phyloP scores from a whole-genome alignment of 75 land plant genomes.

The Chamaecyparis obtusa region DNA sequence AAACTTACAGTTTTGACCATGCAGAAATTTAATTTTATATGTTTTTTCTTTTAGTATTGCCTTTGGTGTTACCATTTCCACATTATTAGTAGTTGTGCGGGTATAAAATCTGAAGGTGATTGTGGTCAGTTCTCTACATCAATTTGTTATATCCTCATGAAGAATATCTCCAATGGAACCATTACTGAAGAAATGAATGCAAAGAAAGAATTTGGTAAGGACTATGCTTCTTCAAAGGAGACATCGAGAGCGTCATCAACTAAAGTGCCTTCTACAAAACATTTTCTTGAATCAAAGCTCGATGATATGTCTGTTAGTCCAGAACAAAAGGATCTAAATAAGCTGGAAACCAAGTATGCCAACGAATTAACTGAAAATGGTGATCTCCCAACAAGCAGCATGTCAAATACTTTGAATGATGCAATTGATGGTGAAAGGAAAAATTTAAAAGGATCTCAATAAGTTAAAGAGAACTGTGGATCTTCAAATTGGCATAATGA shows the following conservation, averaged over 20 bases:
- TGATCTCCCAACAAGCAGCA: not conserved
- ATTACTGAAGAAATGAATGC: not conserved
- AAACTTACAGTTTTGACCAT: no score
- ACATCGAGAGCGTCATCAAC: not conserved
- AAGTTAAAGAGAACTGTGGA: not conserved
- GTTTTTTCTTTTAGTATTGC: not conserved
- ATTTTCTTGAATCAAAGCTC: not conserved
- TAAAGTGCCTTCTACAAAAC: not conserved
- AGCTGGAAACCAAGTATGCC: not conserved
- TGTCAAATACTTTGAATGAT: not conserved
- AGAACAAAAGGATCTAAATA: not conserved
- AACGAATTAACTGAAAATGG: not conserved
- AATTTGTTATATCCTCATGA: not conserved
- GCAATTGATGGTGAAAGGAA: not conserved
- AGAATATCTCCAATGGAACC: not conserved
- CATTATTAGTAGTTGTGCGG: conserved; percentile 26
- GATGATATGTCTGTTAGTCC: not conserved
- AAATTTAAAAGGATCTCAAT: not conserved
- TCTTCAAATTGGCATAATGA: not conserved
- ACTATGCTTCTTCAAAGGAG: conserved; percentile 3
- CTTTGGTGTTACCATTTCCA: not conserved
- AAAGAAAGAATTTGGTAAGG: not conserved
- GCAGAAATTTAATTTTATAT: not conserved
- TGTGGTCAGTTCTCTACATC: not conserved
- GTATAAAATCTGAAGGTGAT: conserved; percentile 14